Evolutionary conservation across 1,284 basidiomycete species (phyloP), one percentile per base, ranked within the genome.

Genomic region (Phellinidium pouzarii): DNA sequence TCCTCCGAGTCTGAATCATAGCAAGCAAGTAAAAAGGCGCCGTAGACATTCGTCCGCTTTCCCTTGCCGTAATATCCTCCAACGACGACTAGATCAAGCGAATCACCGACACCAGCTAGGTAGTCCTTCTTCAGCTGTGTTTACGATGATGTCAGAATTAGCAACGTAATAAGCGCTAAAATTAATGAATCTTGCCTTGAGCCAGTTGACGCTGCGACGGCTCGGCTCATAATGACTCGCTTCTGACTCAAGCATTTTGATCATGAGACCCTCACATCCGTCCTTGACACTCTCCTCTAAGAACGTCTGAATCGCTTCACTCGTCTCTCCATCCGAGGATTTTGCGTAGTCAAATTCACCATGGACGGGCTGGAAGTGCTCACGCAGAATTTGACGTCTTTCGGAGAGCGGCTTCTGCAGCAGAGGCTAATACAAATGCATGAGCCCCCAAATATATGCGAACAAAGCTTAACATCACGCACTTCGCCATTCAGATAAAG

Each of bases 241-340:
- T 36, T 91, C 83, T 22, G 84, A 90, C 37, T 94, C 88, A 11
- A 99, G 75, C 92, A 97, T 96, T 72, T 99, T 99, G 57, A 99
- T 93, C 96, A 99, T 97, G 46, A 99, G 77, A 2, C 96, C 96
- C 68, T 99, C 96, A 68, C 96, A 99, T 1, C 95, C 94, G 64
- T 97, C 94, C 65, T 94, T 95, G 59, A 99, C 91, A 66, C 91
- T 94, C 60, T 94, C 88, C 63, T 99, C 96, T 14, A 99, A 72
- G 76, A 99, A 98, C 0, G 79, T 68, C 64, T 96, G 93, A 51
- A 99, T 98, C 64, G 98, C 94, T 43, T 99, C 96, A 0, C 84
- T 87, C 5, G 87, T 91, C 54, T 91, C 85, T 23, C 87, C 80
- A 65, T 99, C 96, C 1, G 91, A 91, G 3, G 87, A 84, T 62